Conservation (phyloP, 768 basidiomycete species). For the Lactifluus hygrophoroides region DNA sequence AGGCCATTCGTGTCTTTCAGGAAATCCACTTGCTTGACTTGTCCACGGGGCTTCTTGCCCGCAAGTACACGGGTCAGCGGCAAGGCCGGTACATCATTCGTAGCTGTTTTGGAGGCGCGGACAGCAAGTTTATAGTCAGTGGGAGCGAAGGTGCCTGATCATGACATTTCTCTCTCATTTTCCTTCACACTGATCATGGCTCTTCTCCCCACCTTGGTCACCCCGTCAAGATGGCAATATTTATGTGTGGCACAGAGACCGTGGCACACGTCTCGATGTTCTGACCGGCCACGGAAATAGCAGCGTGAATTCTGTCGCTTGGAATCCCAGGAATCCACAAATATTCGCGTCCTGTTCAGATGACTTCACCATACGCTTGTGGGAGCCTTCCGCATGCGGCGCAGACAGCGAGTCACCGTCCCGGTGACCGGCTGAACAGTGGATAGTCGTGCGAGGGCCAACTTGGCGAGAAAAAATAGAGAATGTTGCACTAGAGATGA, state of each 20-base stretch:
- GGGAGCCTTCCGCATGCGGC: constrained; percentile 52
- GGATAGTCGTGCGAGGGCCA: constrained; percentile 12
- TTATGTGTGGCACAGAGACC: constrained; percentile 92
- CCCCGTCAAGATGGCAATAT: constrained; percentile 69
- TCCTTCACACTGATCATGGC: background rate
- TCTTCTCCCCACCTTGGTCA: background rate
- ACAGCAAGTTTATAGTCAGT: constrained; percentile 82
- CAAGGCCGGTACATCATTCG: constrained; percentile 82
- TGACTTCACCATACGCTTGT: constrained; percentile 84
- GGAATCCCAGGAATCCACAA: constrained; percentile 83
- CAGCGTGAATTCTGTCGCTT: constrained; percentile 91
- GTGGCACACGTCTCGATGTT: constrained; percentile 75
- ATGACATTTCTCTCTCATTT: constrained; percentile 4
- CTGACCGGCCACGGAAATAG: constrained; percentile 81
- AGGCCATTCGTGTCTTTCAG: constrained; percentile 34
- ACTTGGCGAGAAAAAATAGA: constrained; percentile 45
- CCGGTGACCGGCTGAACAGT: background rate
- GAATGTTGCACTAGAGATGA: constrained; percentile 35
- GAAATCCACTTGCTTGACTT: constrained; percentile 88
- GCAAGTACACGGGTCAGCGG: constrained; percentile 79
- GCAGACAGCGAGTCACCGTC: constrained; percentile 14
- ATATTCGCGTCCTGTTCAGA: constrained; percentile 98
- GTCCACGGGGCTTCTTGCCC: constrained; percentile 53
- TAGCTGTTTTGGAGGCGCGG: constrained; percentile 88
- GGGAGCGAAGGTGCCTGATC: constrained; percentile 81